These are phyloP conservation scores for Quercus lobata DNA, from an alignment of 331 rosid species.

Conservation along the genomic window DNA sequence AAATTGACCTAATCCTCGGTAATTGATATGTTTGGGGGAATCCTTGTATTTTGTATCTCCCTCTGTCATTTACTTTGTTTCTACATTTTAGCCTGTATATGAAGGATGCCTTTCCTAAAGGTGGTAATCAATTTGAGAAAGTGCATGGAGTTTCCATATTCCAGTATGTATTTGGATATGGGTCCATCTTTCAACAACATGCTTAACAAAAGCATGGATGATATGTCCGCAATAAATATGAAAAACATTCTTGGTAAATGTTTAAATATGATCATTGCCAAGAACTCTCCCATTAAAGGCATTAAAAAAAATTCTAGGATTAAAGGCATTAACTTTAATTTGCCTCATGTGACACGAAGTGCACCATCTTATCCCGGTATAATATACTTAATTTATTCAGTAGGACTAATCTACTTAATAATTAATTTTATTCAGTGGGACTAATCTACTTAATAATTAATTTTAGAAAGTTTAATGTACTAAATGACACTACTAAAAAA, in stretches of 20 bases:
- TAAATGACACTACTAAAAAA: neutral
- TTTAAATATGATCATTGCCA: constrained; percentile 11
- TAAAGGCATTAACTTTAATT: constrained; percentile 6
- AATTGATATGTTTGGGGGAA: no score
- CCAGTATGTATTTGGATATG: no score
- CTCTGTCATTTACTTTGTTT: no score
- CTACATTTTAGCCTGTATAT: no score
- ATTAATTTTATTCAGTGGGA: neutral
- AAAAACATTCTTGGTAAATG: constrained; percentile 15
- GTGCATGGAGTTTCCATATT: no score
- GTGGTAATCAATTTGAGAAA: no score
- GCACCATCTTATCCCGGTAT: constrained; percentile 14
- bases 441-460: neutral
- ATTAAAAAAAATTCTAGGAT: neutral
- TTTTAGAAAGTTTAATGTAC: no score
- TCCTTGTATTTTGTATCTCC: no score
- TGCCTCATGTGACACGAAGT: constrained; percentile 13
- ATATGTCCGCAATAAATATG: constrained; percentile 2
- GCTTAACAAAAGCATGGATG: constrained; percentile 1
- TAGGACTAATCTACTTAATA: neutral
- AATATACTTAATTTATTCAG: neutral
- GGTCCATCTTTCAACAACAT: no score
- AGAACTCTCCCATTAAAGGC: constrained; percentile 9
- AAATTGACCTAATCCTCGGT: no score
- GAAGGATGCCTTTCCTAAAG: no score